A percentile compares a stretch with the other conserved stretches of the same genome.
Evolutionary conservation across 371 early-diverging fungal genomes (phyloP).

Genomic region (Funneliformis caledonium): DNA sequence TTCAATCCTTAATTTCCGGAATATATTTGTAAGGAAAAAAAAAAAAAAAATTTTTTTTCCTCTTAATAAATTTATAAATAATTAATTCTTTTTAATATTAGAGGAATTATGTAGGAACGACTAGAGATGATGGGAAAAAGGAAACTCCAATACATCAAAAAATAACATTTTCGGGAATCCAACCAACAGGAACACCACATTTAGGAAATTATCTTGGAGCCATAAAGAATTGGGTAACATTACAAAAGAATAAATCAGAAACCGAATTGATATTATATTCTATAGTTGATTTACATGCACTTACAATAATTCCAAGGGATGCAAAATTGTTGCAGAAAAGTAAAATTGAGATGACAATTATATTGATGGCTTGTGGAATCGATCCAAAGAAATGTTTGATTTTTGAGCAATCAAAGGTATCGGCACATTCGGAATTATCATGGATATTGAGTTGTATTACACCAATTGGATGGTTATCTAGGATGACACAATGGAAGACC

Average conservation of each 20-base stretch:
- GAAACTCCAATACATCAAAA: neutral
- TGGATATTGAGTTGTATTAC: conserved; percentile 90
- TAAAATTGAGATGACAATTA: conserved; percentile 70
- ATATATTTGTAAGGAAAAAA: neutral
- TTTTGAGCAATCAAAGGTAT: conserved; percentile 82
- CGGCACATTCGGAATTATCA: conserved; percentile 79
- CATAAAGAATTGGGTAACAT: conserved; percentile 79
- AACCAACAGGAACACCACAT: conserved; percentile 94
- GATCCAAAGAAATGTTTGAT: conserved; percentile 76
- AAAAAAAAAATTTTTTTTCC: neutral
- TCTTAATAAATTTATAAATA: neutral
- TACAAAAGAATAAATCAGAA: conserved; percentile 59
- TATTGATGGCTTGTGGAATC: conserved; percentile 87
- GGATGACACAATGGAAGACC: conserved; percentile 97
- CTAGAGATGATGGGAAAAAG: neutral
- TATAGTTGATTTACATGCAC: conserved; percentile 91
- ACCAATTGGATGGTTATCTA: conserved; percentile 84
- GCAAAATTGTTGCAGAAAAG: conserved; percentile 67
- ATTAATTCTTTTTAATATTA: neutral
- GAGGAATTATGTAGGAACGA: neutral
- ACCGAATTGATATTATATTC: conserved; percentile 60
- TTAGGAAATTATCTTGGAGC: conserved; percentile 96
- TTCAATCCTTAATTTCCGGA: neutral
- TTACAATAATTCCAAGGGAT: conserved; percentile 78
- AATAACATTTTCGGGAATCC: conserved; percentile 70